phyloP scores from a whole-genome alignment of 805 yeast species.

The Teunomyces cretensis region DNA sequence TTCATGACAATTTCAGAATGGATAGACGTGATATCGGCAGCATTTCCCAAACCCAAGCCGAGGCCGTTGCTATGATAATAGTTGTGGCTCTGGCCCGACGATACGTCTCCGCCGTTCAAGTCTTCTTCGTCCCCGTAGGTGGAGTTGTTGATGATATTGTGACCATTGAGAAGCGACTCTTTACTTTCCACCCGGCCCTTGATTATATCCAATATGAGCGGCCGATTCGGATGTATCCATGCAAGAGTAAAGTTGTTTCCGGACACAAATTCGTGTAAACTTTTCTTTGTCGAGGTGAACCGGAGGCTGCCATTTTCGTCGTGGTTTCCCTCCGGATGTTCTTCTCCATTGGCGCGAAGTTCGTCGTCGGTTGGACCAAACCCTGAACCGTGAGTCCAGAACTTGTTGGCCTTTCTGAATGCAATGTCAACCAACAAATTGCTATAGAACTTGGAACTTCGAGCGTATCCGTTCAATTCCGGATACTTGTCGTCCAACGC shows the following conservation, averaged over 20 bases:
- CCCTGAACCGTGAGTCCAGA: conserved; percentile 31
- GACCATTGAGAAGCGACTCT: background rate
- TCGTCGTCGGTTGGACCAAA: conserved; percentile 11
- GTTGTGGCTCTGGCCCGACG: conserved; percentile 3
- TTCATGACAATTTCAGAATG: conserved; percentile 32
- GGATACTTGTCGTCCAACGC: conserved; percentile 30
- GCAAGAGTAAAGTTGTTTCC: conserved; percentile 24
- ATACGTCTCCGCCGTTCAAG: background rate
- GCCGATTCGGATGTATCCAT: conserved; percentile 34
- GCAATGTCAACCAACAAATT: conserved; percentile 23
- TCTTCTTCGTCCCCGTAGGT: background rate
- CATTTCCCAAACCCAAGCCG: conserved; percentile 39
- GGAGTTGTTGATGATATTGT: background rate
- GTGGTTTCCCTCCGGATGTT: conserved; percentile 7
- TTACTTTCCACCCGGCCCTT: background rate
- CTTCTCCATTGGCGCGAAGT: background rate
- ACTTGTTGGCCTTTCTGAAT: conserved; percentile 20
- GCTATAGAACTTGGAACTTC: conserved; percentile 17
- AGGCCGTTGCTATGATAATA: conserved; percentile 9
- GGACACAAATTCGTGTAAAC: conserved; percentile 26
- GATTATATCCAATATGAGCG: conserved; percentile 14
- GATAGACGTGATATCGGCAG: conserved; percentile 41
- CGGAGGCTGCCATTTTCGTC: conserved; percentile 3
- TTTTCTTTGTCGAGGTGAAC: conserved; percentile 14
- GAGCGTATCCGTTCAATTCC: conserved; percentile 20